Evolutionary conservation across 768 basidiomycete genomes (phyloP), one percentile per base, ranked within the genome.

Genomic region (Sporobolomyces phaffii): DNA sequence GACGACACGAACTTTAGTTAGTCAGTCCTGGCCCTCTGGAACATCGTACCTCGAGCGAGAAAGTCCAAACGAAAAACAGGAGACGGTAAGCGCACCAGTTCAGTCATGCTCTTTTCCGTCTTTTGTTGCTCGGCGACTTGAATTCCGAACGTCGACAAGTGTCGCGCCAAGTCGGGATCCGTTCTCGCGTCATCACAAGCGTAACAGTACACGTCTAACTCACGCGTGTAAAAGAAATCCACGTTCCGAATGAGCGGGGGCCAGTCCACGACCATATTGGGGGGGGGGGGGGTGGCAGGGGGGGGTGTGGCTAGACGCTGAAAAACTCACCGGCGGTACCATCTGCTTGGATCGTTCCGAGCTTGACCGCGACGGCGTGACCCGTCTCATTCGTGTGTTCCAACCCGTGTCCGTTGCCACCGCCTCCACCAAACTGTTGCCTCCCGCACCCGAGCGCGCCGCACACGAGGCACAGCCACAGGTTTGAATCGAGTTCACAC

Each of bases 131-230:
- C 83, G 41, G 83, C 81, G 2, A 97, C 85, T 66, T 91, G 87
- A 77, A 99, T 94, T 0, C 91, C 92, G 66, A 97, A 96, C 28
- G 82, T 82, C 0, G 84, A 77, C 4, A 98, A 82, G 78, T 98
- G 94, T 0, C 75, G 65, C 0, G 84, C 80, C 14, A 98, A 77
- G 10, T 87, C 84, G 0, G 87, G 89, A 75, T 96, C 91, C 7
- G 86, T 75, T 73, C 83, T 86, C 2, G 88, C 81, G 70, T 97
- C 93, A 72, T 94, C 83, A 76, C 94, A 98, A 0, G 81, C 76
- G 75, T 99, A 98, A 77, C 96, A 99, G 76, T 93, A 93, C 40
- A 97, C 84, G 74, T 98, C 94, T 90, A n/a, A n/a, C n/a, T n/a
- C n/a, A n/a, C n/a, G n/a, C n/a, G n/a, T n/a, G n/a, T n/a, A n/a